phyloP scores from a whole-genome alignment of 805 yeast species.

The Saccharomycopsis malanga region DNA sequence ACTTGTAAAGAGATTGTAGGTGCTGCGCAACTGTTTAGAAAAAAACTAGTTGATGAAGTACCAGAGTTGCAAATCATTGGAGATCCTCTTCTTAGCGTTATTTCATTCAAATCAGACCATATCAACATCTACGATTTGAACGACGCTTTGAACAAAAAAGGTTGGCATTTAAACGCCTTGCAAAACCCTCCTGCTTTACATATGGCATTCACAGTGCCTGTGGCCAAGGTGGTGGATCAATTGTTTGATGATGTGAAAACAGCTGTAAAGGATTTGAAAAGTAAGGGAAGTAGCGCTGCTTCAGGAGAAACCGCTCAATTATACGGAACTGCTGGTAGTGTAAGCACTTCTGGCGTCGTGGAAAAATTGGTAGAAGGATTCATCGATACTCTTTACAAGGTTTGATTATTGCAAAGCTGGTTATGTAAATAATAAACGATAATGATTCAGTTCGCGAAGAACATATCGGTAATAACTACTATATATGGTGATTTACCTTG shows the following conservation, averaged over 20 bases:
- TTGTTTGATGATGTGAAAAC: slow-evolving; percentile 46
- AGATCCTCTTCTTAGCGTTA: slow-evolving; percentile 77
- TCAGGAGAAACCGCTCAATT: slow-evolving; percentile 75
- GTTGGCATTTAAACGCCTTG: slow-evolving; percentile 86
- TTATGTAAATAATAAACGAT: too few relatives aligned
- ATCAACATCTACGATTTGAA: slow-evolving; percentile 70
- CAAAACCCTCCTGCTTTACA: slow-evolving; percentile 91
- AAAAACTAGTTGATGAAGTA: slow-evolving; percentile 40
- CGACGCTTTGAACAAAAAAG: slow-evolving; percentile 58
- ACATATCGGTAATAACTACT: too few relatives aligned
- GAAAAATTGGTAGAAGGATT: slow-evolving; percentile 74
- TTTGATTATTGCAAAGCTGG: not conserved
- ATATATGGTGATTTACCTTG: too few relatives aligned
- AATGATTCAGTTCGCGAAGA: too few relatives aligned
- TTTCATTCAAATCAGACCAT: slow-evolving; percentile 60
- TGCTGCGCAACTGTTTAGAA: slow-evolving; percentile 54
- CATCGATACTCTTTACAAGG: slow-evolving; percentile 70
- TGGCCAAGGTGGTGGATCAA: slow-evolving; percentile 53
- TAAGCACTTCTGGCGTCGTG: slow-evolving; percentile 76
- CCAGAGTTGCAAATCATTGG: slow-evolving; percentile 69
- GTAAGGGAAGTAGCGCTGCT: slow-evolving; percentile 20
- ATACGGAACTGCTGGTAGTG: slow-evolving; percentile 94
- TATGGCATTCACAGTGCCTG: slow-evolving; percentile 74
- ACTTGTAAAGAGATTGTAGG: slow-evolving; percentile 60
- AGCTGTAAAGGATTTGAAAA: slow-evolving; percentile 37